Evolutionary conservation across 2,329 filamentous ascomycete genomes (phyloP), one percentile per base, ranked within the genome.

Genomic region (Penicillium sclerotigenum): DNA sequence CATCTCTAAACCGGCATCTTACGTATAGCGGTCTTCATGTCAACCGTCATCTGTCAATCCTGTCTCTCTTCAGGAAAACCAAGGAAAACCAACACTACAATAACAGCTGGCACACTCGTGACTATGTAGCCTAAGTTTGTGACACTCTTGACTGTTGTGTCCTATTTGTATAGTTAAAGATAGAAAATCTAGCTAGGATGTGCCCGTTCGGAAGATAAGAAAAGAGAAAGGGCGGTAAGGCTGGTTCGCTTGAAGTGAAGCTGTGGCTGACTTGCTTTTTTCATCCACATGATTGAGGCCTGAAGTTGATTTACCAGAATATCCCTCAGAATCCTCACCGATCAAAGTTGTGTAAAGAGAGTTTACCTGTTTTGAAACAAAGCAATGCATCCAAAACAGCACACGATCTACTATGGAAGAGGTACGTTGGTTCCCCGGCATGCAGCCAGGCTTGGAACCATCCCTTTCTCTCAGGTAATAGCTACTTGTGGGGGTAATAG

Each of bases 401-500:
- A 47, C 5, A 45, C 47, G 50, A 59, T 61, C 50, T 50, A 65
- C 64, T 29, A 51, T 34, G 68, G 67, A 67, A 68, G 52, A 59
- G 56, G 58, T 46, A 52, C 16, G 34, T 37, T 58, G 50, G 60
- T 70, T 68, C 68, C 65, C 67, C 66, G 67, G 66, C 64, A 71
- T 69, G 67, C 59, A 52, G 59, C 47, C 56, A 47, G 55, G 47
- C 60, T 63, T 61, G 59, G 60, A 66, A 56, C 55, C 45, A 61
- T 58, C 65, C 63, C 65, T 67, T 66, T 56, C 63, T 64, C 57
- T 58, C 58, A 64, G 61, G 56, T 64, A 67, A 61, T 64, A 51
- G 56, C 61, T 60, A 58, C 53, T 57, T 47, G 58, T 62, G 59
- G 46, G 54, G 54, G 29, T 7, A 49, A 51, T 22, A 41, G 22